Conservation (phyloP, 139 green algal genomes). For the Chlorella sp. region DNA sequence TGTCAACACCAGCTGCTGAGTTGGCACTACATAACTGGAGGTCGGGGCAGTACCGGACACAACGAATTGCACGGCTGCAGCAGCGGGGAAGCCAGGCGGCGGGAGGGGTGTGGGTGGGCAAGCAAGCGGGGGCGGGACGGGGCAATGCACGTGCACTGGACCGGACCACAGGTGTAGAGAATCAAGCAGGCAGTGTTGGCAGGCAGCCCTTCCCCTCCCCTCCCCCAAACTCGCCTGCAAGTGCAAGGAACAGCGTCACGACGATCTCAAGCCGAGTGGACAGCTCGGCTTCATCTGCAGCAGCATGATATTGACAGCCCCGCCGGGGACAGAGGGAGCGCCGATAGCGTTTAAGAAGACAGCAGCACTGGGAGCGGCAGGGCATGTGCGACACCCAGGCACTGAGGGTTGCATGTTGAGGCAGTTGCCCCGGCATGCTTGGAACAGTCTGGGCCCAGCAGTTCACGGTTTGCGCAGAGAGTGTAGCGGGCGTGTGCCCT, state of each 20-base stretch:
- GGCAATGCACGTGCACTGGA: neutral
- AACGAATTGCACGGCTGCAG: slow-evolving; percentile 35
- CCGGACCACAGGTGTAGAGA: neutral
- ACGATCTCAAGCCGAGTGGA: slow-evolving; percentile 6
- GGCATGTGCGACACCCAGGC: neutral
- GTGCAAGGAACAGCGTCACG: slow-evolving; percentile 22
- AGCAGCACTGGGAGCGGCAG: neutral
- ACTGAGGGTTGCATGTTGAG: neutral
- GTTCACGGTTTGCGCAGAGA: no score
- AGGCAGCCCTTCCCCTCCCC: no score
- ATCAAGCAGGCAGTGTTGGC: neutral
- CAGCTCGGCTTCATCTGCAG: slow-evolving; percentile 1
- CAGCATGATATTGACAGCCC: no score
- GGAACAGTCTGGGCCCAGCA: no score
- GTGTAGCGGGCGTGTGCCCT: no score
- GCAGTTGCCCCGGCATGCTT: no score
- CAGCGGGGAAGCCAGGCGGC: no score
- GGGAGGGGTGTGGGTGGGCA: neutral
- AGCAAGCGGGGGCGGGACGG: neutral
- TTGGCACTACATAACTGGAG: slow-evolving; percentile 3
- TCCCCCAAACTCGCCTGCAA: neutral
- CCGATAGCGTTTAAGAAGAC: no score
- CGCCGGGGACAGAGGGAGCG: neutral
- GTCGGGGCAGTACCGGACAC: neutral
- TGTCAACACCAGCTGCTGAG: slow-evolving; percentile 29